phyloP scores from a whole-genome alignment of 2,329 filamentous ascomycete species.

The Phoma herbarum region DNA sequence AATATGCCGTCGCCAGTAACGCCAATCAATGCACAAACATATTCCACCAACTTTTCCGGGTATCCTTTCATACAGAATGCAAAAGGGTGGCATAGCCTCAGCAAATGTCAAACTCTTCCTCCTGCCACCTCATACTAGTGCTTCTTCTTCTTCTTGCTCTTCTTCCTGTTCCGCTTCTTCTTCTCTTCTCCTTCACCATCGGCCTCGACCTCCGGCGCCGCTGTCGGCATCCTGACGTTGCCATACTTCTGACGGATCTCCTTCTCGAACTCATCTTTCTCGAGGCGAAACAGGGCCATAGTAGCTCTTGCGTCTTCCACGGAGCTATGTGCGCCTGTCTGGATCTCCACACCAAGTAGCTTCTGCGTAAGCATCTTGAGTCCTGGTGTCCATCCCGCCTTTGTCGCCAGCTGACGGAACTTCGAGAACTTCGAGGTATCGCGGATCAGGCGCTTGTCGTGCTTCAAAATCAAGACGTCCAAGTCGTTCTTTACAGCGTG shows the following conservation, averaged over 20 bases:
- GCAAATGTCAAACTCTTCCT: neutral
- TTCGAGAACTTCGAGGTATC: conserved; percentile 82
- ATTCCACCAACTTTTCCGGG: conserved; percentile 14
- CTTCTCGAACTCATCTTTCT: conserved; percentile 85
- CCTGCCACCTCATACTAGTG: conserved; percentile 2
- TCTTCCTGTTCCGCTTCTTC: conserved; percentile 50
- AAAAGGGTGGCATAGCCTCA: neutral
- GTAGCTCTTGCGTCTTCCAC: conserved; percentile 84
- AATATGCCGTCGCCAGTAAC: conserved; percentile 8
- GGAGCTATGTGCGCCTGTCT: conserved; percentile 67
- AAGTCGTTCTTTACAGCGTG: conserved; percentile 85
- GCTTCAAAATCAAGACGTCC: conserved; percentile 76
- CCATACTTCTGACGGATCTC: conserved; percentile 74
- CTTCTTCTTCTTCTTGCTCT: conserved; percentile 50
- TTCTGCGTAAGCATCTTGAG: conserved; percentile 67
- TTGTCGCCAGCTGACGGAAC: conserved; percentile 73
- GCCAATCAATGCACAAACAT: conserved; percentile 6
- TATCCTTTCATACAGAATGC: conserved; percentile 13
- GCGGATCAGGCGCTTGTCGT: conserved; percentile 79
- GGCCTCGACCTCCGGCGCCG: conserved; percentile 31
- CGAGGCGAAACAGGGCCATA: conserved; percentile 85
- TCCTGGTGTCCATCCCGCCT: conserved; percentile 71
- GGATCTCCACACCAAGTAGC: conserved; percentile 67
- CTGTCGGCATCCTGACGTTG: conserved; percentile 36
- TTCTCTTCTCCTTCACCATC: conserved; percentile 37